phyloP scores from a whole-genome alignment of 768 basidiomycete species.

The Mrakia gelida region DNA sequence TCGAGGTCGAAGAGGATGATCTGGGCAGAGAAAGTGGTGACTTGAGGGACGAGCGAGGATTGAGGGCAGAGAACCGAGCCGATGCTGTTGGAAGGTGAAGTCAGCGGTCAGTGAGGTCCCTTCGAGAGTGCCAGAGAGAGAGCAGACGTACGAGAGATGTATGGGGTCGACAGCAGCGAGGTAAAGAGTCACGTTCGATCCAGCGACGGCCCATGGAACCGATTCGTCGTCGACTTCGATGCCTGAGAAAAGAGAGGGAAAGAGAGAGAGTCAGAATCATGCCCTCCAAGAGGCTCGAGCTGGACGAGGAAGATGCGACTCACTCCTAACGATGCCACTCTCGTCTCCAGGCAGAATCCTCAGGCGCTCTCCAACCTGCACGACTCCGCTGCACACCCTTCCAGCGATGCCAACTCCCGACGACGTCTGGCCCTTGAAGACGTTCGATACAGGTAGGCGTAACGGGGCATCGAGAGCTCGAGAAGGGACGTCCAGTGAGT shows the following conservation, averaged over 20 bases:
- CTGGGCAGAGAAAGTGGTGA: conserved; percentile 71
- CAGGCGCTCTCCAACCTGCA: conserved; percentile 86
- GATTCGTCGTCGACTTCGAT: conserved; percentile 76
- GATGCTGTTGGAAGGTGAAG: conserved; percentile 49
- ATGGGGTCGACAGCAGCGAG: conserved; percentile 78
- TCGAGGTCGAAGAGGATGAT: conserved; percentile 92
- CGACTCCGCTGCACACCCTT: conserved; percentile 74
- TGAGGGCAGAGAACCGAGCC: conserved; percentile 84
- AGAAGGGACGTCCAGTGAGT: conserved; percentile 71
- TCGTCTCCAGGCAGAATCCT: conserved; percentile 90
- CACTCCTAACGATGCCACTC: conserved; percentile 64
- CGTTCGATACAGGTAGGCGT: conserved; percentile 86
- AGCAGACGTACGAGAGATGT: conserved; percentile 52
- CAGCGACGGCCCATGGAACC: conserved; percentile 83
- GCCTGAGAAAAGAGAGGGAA: conserved; percentile 49
- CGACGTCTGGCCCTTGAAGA: conserved; percentile 82
- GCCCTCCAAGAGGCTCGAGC: not conserved
- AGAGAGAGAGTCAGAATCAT: conserved; percentile 32
- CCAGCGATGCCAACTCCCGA: conserved; percentile 71
- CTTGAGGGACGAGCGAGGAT: conserved; percentile 66
- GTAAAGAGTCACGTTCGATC: conserved; percentile 80
- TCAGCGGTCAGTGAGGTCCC: not conserved
- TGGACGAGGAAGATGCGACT: conserved; percentile 33
- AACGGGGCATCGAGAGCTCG: conserved; percentile 72
- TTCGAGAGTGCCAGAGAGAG: not conserved